Base-by-base conservation (phyloP, 2,329 filamentous ascomycete genomes). In the Cephalotrichum gorgonifer region DNA sequence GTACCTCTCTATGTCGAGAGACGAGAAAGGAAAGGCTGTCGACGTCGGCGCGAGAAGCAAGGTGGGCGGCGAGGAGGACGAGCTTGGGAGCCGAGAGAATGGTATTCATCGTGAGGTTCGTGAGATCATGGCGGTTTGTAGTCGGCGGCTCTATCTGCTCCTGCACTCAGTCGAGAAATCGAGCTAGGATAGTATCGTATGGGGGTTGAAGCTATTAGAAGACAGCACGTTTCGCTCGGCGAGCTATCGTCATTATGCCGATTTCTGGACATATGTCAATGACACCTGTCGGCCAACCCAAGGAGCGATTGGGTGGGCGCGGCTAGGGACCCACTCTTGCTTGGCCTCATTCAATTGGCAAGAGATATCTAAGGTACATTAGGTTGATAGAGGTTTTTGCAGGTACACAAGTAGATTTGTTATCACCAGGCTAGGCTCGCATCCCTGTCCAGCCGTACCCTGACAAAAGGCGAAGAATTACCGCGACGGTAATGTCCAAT, bases 31-130 rank as follows among this genome's bases (percentile, higher is more conserved):
- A 73, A 52, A 93, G 68, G 54, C 75, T 73, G 56, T 73, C 63
- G 56, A 89, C 70, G 61, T 90, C 78, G 59, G 79, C 74, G 57
- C 78, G 76, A 53, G 77, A 75, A 48, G 86, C 80, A 56, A 83
- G 75, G 58, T 88, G 79, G 22, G 82, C 81, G 42, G 87, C 84
- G 45, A 91, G 75, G 51, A 93, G 76, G 51, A 88, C 69, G 55
- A 83, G 78, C 62, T 88, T 86, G 50, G 83, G 74, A 45, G 80
- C 71, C 11, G 83, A 81, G 50, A 87, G 70, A 42, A 66, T 60
- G 20, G 46, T 6, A 12, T 25, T 22, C 46, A 48, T 48, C 15
- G 23, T 41, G 9, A 25, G 8, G 8, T 12, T 41, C n/a, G 23
- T 23, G 11, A 11, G 20, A 23, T 39, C 33, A 47, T 41, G 31